Base-by-base conservation (phyloP, 495 filamentous ascomycete species). In the Letharia lupina region DNA sequence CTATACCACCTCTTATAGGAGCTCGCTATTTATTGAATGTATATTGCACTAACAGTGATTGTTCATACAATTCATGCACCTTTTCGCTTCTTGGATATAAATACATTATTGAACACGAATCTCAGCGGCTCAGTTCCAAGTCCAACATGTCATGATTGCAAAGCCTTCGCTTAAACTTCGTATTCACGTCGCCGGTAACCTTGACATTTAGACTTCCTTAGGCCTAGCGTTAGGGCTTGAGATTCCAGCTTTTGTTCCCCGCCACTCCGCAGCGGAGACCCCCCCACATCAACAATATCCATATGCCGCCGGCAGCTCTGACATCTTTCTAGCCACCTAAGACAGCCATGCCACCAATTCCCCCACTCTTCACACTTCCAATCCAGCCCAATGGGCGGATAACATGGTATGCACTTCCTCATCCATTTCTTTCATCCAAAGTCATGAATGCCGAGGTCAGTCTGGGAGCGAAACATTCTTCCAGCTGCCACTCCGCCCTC, bases 321-420 rank as follows among this genome's bases (percentile, higher is more conserved):
- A 4, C 10, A 54, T 56, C 4, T 33, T 37, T 31, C 28, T 57
- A 37, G 2, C 16, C 16, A 20, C 11, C 10, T 37, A 37, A 0
- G 12, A 57, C 16, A 60, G 44, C 48, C 4, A 71, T 71, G 69
- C 54, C 69, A 31, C 69, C 69, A 37, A 69, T 71, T 4, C 69
- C 77, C 33, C 57, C 76, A 8, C 75, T 81, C 33, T 82, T 82
- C 71, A 79, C 75, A 6, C 62, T 82, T 58, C 77, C 78, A 37
- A 77, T 81, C 72, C 41, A 72, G 61, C 73, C 77, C 7, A 77
- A 79, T 8, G 79, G 78, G 56, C 73, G 71, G 64, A 78, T 89
- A 60, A 71, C 74, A 62, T 85, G 54, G 52, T 56, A 56, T 4
- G 52, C 35, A 4, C 13, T 35, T 8, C 4, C 13, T 35, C 13